Evolutionary conservation across 352 stramenopile genomes (phyloP).

Genomic region (Pythium dissimile): DNA sequence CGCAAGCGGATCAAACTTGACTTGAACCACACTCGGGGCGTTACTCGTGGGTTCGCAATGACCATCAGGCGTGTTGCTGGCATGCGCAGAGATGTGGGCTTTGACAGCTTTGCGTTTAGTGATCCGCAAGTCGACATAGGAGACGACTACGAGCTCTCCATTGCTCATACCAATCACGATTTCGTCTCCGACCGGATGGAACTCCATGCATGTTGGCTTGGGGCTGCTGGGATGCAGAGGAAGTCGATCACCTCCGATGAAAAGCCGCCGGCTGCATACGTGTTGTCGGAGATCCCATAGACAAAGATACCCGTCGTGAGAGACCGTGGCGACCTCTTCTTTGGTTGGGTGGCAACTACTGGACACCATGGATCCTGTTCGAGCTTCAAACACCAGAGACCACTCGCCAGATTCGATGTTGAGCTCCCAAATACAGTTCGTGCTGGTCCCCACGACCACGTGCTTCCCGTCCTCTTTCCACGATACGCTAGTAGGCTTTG

Average conservation of each 20-base stretch:
- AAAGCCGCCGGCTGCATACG: conserved; percentile 30
- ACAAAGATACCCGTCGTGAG: conserved; percentile 46
- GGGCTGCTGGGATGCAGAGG: conserved; percentile 1
- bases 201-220: conserved; percentile 50
- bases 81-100: conserved; percentile 11
- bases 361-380: conserved; percentile 31
- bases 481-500: conserved; percentile 53
- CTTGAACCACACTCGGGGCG: conserved; percentile 26
- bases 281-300: conserved; percentile 54
- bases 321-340: conserved; percentile 44
- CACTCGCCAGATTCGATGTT: conserved; percentile 40
- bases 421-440: conserved; percentile 68
- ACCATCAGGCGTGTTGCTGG: background rate
- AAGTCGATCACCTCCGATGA: conserved; percentile 21
- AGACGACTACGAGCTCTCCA: conserved; percentile 52
- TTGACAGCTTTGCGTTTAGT: conserved; percentile 45
- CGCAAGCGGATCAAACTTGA: conserved; percentile 55
- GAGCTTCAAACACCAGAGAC: conserved; percentile 50
- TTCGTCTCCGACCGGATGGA: conserved; percentile 49
- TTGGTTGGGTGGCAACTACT: conserved; percentile 38
- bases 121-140: conserved; percentile 33
- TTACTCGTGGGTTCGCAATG: too few species aligned
- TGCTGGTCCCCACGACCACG: conserved; percentile 48
- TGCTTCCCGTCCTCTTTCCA: conserved; percentile 54
- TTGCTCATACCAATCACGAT: conserved; percentile 47